Evolutionary conservation across 2,329 filamentous ascomycete genomes (phyloP), one percentile per base, ranked within the genome.

Genomic region (Dichotomopilus funicola): DNA sequence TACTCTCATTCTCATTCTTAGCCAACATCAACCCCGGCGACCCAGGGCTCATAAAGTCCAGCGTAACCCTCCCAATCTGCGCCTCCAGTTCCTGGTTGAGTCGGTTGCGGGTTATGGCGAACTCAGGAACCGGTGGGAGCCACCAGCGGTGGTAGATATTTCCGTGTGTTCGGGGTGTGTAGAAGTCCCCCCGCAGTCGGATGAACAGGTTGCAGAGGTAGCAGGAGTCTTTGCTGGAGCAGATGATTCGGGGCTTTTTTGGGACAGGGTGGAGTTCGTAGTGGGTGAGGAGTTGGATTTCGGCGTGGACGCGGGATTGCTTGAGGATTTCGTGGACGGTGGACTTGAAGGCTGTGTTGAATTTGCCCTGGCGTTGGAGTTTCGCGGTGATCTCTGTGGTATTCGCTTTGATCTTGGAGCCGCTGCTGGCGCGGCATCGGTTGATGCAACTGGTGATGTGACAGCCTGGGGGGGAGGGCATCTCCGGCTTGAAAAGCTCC

Each of bases 201-300:
- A 80, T 70, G 56, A 79, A 74, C 6, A 71, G 63, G 50, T 78
- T 74, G 62, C 77, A 81, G 0, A 80, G 68, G 61, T 74, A 79
- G 60, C 77, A 81, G 1, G 77, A 73, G 51, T 75, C 71, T 55
- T 80, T 80, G 66, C 71, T 75, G 3, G 76, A 75, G 52, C 71
- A 71, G 5, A 80, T 72, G 3, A 76, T 69, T 13, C 75, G 70
- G 7, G 75, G 74, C 35, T 62, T 66, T 9, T 62, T 58, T 0
- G 55, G 51, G 0, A 57, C n/a, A 2, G 63, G 50, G 35, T 68
- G 57, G 2, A 66, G 49, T 49, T 76, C 71, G 53, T 71, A 76
- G 57, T 74, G 69, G 50, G 70, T 72, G 7, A 78, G 56, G 19
- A 80, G 69, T 56, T 79, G 76, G 33, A 80, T 71, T 62, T 80